phyloP scores from a whole-genome alignment of 768 basidiomycete genomes.

The Kwoniella europaea region DNA sequence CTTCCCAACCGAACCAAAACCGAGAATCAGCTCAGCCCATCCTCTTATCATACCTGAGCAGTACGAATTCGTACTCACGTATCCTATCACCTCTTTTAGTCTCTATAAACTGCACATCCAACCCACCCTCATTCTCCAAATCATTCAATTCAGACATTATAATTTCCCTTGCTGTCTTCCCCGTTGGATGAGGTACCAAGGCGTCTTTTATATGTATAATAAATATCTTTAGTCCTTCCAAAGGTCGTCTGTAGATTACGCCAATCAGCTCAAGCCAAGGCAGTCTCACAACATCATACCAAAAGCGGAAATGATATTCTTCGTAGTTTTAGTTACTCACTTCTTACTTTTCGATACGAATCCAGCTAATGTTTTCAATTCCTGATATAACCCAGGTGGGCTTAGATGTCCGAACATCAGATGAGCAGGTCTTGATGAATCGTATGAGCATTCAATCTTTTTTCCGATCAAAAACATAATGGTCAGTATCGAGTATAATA shows the following conservation, averaged over 20 bases:
- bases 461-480: too few species aligned
- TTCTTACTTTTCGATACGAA: slow-evolving; percentile 47
- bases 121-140: slow-evolving; percentile 66
- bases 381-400: slow-evolving; percentile 76
- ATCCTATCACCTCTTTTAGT: slow-evolving; percentile 82
- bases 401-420: slow-evolving; percentile 83
- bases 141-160: slow-evolving; percentile 75
- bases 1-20: too few species aligned
- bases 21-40: not conserved
- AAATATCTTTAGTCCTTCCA: slow-evolving; percentile 63
- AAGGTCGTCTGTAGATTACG: slow-evolving; percentile 24
- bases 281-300: too few species aligned
- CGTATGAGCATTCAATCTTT: slow-evolving; percentile 81
- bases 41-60: not conserved
- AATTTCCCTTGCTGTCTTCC: slow-evolving; percentile 65
- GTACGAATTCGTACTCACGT: slow-evolving; percentile 63
- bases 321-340: slow-evolving; percentile 4
- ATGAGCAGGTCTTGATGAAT: slow-evolving; percentile 70
- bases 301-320: not conserved
- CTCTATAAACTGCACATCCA: slow-evolving; percentile 74
- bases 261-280: not conserved
- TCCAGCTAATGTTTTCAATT: slow-evolving; percentile 65
- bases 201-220: slow-evolving; percentile 88
- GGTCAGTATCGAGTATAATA: too few species aligned
- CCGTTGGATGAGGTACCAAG: slow-evolving; percentile 60